Evolutionary conservation across 2,329 filamentous ascomycete genomes (phyloP).

Genomic region (Magnaporthiopsis poae): DNA sequence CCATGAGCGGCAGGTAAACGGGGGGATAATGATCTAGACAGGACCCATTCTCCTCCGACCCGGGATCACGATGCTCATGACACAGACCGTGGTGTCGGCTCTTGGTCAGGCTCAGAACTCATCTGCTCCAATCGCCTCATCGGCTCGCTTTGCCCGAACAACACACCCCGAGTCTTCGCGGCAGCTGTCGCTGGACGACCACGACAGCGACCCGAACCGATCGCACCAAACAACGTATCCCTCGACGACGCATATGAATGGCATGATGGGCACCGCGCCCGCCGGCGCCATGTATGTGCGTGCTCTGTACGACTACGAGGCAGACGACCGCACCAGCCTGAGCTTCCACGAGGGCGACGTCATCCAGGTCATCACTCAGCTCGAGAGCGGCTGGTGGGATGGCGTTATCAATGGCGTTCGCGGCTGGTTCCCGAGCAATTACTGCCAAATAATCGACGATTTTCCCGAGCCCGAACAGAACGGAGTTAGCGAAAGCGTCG

Average conservation of each 20-base stretch:
- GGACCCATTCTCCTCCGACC: slow-evolving; percentile 10
- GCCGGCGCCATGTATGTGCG: slow-evolving; percentile 77
- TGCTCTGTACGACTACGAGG: slow-evolving; percentile 94
- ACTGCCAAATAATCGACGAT: slow-evolving; percentile 83
- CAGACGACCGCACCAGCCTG: slow-evolving; percentile 90
- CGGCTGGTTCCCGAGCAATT: slow-evolving; percentile 99
- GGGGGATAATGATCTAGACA: slow-evolving; percentile 4
- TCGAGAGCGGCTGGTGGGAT: slow-evolving; percentile 99
- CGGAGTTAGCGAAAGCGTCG: slow-evolving; percentile 41
- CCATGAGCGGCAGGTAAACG: slow-evolving; percentile 4
- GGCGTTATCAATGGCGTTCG: slow-evolving; percentile 92
- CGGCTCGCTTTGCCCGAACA: slow-evolving; percentile 7
- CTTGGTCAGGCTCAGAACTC: slow-evolving; percentile 33
- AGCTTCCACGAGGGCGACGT: slow-evolving; percentile 96
- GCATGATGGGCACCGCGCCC: slow-evolving; percentile 48
- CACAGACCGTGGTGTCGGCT: slow-evolving; percentile 36
- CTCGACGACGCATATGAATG: slow-evolving; percentile 41
- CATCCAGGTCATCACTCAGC: slow-evolving; percentile 94
- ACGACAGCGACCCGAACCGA: slow-evolving; percentile 6
- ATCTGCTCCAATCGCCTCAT: slow-evolving; percentile 14
- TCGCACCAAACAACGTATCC: background rate
- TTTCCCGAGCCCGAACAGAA: slow-evolving; percentile 52
- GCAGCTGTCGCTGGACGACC: background rate
- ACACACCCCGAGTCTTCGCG: slow-evolving; percentile 6
- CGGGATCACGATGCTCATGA: slow-evolving; percentile 44